Percentiles rank a stretch among this genome's conserved stretches.
Conservation (phyloP, 495 filamentous ascomycete species). For the Neohortaea acidophila region DNA sequence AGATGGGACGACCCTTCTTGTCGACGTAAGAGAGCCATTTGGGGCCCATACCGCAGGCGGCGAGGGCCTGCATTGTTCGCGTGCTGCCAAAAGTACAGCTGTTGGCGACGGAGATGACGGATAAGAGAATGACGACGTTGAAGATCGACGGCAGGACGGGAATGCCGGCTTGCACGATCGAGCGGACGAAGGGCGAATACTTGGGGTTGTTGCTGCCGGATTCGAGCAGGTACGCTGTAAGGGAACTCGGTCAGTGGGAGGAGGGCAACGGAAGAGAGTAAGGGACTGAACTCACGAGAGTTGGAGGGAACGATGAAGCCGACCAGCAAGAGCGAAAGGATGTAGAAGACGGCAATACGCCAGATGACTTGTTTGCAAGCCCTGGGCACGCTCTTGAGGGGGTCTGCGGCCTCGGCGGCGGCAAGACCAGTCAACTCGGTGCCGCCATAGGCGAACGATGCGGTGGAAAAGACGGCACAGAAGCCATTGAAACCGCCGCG, state of each 20-base stretch:
- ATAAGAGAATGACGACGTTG: conserved; percentile 29
- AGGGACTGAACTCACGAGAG: conserved; percentile 2
- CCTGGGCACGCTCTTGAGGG: conserved; percentile 30
- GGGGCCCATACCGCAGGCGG: conserved; percentile 26
- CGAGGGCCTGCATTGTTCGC: conserved; percentile 27
- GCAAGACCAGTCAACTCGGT: conserved; percentile 27
- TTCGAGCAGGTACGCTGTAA: conserved; percentile 19
- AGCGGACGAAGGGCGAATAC: conserved; percentile 27
- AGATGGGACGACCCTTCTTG: conserved; percentile 26
- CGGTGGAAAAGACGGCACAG: conserved; percentile 21
- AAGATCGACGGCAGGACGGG: conserved; percentile 28
- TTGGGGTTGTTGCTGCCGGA: conserved; percentile 23
- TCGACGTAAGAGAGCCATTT: conserved; percentile 28
- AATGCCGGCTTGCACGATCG: conserved; percentile 27
- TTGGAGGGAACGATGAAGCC: conserved; percentile 25
- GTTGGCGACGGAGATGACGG: conserved; percentile 29
- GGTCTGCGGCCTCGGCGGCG: conserved; percentile 34
- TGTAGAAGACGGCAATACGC: conserved; percentile 35
- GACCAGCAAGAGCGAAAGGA: conserved; percentile 24
- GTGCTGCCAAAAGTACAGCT: conserved; percentile 26
- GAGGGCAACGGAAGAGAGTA: not conserved
- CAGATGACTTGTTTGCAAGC: conserved; percentile 34
- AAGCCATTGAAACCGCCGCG: conserved; percentile 20
- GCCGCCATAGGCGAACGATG: conserved; percentile 20
- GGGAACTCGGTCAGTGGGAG: not conserved